Evolutionary conservation across 371 early-diverging fungal species (phyloP).

Genomic region (Conidiobolus coronatus): DNA sequence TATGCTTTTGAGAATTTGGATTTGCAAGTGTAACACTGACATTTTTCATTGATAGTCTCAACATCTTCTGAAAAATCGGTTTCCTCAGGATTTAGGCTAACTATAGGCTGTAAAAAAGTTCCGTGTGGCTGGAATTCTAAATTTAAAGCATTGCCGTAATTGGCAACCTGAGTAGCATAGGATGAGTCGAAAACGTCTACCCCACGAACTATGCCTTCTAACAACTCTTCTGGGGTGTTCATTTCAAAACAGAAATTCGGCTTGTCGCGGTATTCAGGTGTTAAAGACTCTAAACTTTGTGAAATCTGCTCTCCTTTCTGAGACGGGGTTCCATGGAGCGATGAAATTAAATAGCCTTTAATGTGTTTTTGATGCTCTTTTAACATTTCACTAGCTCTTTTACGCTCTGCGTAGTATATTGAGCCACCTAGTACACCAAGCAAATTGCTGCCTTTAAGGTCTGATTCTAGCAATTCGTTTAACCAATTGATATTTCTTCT

Average conservation of each 20-base stretch:
- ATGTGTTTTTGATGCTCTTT: too few relatives aligned
- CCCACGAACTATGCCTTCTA: not conserved
- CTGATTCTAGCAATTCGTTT: too few relatives aligned
- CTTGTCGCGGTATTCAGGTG: not conserved
- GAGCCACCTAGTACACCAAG: too few relatives aligned
- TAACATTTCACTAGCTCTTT: too few relatives aligned
- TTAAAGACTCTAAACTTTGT: not conserved
- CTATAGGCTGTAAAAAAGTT: not conserved
- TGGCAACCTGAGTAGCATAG: not conserved
- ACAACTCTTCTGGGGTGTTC: not conserved
- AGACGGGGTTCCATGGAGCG: not conserved
- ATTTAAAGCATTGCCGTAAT: slow-evolving; percentile 1
- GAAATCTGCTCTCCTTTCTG: not conserved
- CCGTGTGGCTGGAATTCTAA: not conserved
- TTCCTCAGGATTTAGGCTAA: not conserved
- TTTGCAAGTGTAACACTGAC: slow-evolving; percentile 2
- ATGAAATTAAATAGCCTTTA: not conserved
- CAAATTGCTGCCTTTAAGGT: too few relatives aligned
- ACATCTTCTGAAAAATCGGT: not conserved
- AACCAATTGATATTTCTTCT: too few relatives aligned
- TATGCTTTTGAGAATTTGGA: slow-evolving; percentile 2
- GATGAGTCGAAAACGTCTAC: slow-evolving; percentile 1
- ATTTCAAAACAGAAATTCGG: not conserved
- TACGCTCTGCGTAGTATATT: too few relatives aligned
- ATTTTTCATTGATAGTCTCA: not conserved